These are phyloP conservation scores for Themeda triandra DNA, from an alignment of 176 grass and related monocot species.

Conservation along the genomic window DNA sequence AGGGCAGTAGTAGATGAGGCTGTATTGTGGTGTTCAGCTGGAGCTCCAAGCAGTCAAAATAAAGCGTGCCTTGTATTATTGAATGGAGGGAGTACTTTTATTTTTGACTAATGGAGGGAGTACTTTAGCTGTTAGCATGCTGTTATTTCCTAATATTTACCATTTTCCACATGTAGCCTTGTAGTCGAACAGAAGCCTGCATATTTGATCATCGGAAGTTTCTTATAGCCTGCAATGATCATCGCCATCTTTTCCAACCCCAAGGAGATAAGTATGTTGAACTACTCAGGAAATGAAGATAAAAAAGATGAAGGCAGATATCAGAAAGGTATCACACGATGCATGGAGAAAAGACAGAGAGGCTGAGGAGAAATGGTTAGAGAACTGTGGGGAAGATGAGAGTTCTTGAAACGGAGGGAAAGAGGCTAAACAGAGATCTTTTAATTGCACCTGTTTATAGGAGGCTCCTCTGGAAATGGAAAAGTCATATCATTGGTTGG, in stretches of 20 bases:
- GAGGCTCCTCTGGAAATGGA: conserved; percentile 73
- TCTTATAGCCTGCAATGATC: conserved; percentile 95
- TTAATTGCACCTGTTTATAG: conserved; percentile 90
- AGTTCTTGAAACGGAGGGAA: conserved; percentile 97
- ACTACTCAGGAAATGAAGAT: conserved; percentile 73
- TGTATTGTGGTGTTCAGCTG: not conserved
- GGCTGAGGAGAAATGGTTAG: conserved; percentile 96
- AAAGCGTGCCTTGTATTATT: not conserved
- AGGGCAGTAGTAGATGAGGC: not conserved
- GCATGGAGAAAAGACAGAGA: conserved; percentile 81
- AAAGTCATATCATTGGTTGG: conserved; percentile 67
- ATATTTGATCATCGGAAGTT: conserved; percentile 98
- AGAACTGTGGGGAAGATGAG: conserved; percentile 99
- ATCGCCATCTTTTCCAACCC: conserved; percentile 89
- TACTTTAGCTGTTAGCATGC: not conserved
- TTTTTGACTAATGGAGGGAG: too few species aligned
- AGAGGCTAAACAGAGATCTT: conserved; percentile 85
- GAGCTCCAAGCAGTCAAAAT: not conserved
- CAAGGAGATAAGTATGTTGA: conserved; percentile 63
- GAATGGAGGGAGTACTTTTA: not conserved
- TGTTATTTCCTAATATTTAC: conserved; percentile 16
- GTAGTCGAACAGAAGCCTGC: conserved; percentile 77
- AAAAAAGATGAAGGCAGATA: conserved; percentile 77
- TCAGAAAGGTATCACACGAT: conserved; percentile 78
- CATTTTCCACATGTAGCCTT: conserved; percentile 60